These are phyloP conservation scores for Amphirosellinia nigrospora DNA, from an alignment of 495 filamentous ascomycete species.

Conservation along the genomic window DNA sequence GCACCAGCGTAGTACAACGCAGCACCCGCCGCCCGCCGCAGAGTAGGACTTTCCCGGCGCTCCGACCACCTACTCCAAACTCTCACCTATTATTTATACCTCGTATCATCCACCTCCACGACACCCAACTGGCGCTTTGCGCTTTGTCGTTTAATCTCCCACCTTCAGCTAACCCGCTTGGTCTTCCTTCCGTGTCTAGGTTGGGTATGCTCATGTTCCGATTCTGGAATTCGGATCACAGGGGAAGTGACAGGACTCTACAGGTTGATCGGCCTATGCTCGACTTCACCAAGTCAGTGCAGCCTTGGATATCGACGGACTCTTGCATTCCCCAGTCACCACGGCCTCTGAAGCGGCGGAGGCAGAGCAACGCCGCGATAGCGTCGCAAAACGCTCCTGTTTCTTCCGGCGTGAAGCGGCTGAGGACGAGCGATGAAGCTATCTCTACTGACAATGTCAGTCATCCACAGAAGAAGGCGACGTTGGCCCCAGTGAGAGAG, in stretches of 20 bases:
- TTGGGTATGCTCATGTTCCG: conserved; percentile 54
- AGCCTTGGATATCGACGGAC: conserved; percentile 43
- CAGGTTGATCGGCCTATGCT: conserved; percentile 44
- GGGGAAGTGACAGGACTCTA: conserved; percentile 53
- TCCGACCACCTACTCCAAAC: conserved; percentile 22
- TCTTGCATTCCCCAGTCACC: conserved; percentile 28
- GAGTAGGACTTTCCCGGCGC: conserved; percentile 19
- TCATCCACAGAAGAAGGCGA: conserved; percentile 42
- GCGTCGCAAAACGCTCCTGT: conserved; percentile 33
- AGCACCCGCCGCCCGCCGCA: neutral
- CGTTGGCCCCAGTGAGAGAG: conserved; percentile 32
- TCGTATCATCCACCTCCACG: neutral
- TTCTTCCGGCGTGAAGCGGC: conserved; percentile 45
- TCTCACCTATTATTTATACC: conserved; percentile 13
- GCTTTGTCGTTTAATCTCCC: conserved; percentile 20
- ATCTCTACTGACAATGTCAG: conserved; percentile 40
- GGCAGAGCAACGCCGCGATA: conserved; percentile 42
- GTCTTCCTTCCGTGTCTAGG: conserved; percentile 30
- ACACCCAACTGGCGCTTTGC: conserved; percentile 30
- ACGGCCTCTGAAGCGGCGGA: conserved; percentile 38
- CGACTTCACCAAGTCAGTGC: conserved; percentile 37
- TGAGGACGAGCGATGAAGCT: conserved; percentile 39
- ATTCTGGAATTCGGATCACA: conserved; percentile 56
- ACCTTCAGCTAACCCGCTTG: conserved; percentile 9
- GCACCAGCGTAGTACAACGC: conserved; percentile 4